Evolutionary conservation across 2,329 filamentous ascomycete genomes (phyloP), one percentile per base, ranked within the genome.

Genomic region (Cryoendolithus antarcticus): DNA sequence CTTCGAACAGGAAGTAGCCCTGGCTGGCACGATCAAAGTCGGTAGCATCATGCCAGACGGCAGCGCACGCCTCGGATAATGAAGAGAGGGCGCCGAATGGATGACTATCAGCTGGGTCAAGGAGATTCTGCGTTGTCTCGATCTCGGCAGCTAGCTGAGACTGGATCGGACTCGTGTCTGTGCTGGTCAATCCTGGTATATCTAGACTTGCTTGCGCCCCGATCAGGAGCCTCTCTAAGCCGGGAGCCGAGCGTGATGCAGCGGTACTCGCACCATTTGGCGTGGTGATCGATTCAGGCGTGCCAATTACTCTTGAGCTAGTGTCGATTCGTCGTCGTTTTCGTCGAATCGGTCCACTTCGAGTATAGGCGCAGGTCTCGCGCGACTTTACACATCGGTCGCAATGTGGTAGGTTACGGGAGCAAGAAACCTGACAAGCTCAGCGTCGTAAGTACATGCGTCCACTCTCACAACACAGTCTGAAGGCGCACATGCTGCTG

Each of bases 291-390:
- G 19, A 21, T 21, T 21, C 19, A 21, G 19, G 19, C 19, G 19
- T 21, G 19, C 19, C 19, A 21, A 21, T 9, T 33, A 8, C 12
- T 39, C 29, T 21, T 39, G 19, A 4, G 12, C 10, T 13, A 13
- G 30, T 32, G 32, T 35, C 13, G 34, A 42, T 45, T 24, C 42
- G 42, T 32, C 44, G 48, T 13, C 41, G 38, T 7, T 45, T 39
- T 1, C 48, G 48, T 11, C 46, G 45, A 28, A 50, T 48, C 11
- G 44, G 32, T 4, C 47, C 48, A 19, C 40, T 33, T 4, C 47
- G 48, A 4, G 48, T 49, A 34, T 51, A 51, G 2, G 30, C 21
- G 30, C 48, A 51, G 1, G 19, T 27, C 6, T 33, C 9, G 3
- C 9, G 32, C 30, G 43, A 37, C 4, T 39, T 21, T 12, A 9